Evolutionary conservation across 1,139 yeast genomes (phyloP).

Genomic region (Geotrichum restrictum): DNA sequence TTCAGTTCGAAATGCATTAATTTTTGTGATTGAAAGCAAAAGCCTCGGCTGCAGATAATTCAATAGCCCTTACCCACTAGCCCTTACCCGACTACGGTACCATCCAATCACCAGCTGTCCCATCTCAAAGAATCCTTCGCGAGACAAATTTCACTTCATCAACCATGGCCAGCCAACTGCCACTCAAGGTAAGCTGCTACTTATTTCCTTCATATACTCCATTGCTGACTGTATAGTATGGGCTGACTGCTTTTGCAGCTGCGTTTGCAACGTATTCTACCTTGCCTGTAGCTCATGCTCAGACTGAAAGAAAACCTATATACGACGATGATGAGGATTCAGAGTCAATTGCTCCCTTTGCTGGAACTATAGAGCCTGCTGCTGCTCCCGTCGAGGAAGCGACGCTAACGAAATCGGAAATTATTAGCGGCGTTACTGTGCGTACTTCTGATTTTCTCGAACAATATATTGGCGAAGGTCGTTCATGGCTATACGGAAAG

Average conservation of each 20-base stretch:
- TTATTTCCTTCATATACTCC: background rate
- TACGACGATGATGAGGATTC: conserved; percentile 50
- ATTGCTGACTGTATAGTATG: background rate
- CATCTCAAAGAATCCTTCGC: background rate
- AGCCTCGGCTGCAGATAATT: background rate
- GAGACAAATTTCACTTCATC: background rate
- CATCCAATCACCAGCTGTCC: conserved; percentile 6
- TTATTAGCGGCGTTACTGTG: conserved; percentile 56
- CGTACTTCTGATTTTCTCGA: conserved; percentile 52
- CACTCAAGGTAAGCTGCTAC: conserved; percentile 15
- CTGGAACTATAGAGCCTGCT: conserved; percentile 57
- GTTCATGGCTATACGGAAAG: conserved; percentile 41
- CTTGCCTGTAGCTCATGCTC: conserved; percentile 29
- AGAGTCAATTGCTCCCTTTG: conserved; percentile 42
- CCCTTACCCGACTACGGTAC: background rate
- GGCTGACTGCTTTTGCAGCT: conserved; percentile 13
- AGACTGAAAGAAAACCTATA: conserved; percentile 44
- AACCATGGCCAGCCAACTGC: conserved; percentile 18
- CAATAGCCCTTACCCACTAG: background rate
- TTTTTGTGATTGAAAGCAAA: background rate
- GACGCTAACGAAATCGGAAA: conserved; percentile 37
- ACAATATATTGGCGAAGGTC: conserved; percentile 45
- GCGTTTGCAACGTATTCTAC: conserved; percentile 22
- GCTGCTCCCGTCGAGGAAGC: conserved; percentile 45
- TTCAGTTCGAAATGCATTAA: background rate